Evolutionary conservation across 78 protist species (phyloP).

Genomic region (Protostelium mycophagum): DNA sequence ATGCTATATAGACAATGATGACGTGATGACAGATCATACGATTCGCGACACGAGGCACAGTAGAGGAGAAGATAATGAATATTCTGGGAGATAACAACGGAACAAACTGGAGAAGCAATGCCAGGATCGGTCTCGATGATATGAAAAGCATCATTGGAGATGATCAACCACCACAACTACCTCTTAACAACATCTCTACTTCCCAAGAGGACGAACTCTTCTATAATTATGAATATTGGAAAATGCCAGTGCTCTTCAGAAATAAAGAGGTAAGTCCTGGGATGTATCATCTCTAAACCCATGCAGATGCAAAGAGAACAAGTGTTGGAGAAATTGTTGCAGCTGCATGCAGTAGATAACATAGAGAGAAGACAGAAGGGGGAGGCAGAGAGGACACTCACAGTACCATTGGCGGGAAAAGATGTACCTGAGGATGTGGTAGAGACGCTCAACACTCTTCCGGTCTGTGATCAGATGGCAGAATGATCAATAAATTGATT

Average conservation of each 20-base stretch:
- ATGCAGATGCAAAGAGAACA: neutral
- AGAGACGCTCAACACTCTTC: neutral
- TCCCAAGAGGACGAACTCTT: neutral
- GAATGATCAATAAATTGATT: too few relatives aligned
- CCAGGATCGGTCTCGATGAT: neutral
- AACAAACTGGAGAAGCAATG: neutral
- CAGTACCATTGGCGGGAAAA: neutral
- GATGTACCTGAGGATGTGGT: neutral
- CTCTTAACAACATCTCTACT: neutral
- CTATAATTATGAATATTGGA: neutral
- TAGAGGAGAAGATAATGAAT: constrained; percentile 46
- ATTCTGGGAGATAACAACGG: constrained; percentile 9
- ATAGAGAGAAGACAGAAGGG: neutral
- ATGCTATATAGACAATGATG: too few relatives aligned
- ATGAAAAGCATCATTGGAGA: neutral
- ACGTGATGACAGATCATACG: too few relatives aligned
- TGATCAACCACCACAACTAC: neutral
- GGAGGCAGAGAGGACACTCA: too few relatives aligned
- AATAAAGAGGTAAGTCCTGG: neutral
- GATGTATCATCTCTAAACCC: neutral
- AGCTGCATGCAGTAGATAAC: neutral
- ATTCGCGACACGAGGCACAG: constrained; percentile 40
- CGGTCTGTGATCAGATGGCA: too few relatives aligned
- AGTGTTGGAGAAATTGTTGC: neutral
- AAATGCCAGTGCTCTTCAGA: neutral